Evolutionary conservation across 2,329 filamentous ascomycete species (phyloP).

Genomic region (Sporothrix schenckii): DNA sequence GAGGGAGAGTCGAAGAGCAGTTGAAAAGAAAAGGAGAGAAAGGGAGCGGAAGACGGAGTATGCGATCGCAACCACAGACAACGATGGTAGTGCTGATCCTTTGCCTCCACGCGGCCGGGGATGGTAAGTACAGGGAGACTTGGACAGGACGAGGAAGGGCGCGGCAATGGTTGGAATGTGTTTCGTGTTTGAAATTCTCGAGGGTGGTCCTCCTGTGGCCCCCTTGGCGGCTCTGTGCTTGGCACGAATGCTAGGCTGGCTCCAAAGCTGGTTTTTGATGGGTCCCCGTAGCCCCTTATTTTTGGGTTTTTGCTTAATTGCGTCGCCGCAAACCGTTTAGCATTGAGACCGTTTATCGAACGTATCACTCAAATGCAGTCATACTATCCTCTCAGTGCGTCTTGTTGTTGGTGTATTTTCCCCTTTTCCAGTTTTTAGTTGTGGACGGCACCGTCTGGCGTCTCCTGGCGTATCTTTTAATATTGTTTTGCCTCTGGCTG

Average conservation of each 20-base stretch:
- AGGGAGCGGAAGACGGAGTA: not conserved
- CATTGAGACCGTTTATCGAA: not conserved
- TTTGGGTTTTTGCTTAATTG: slow-evolving; percentile 17
- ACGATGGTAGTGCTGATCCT: slow-evolving; percentile 15
- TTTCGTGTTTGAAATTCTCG: slow-evolving; percentile 32
- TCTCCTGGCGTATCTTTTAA: slow-evolving; percentile 15
- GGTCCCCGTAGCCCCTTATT: slow-evolving; percentile 29
- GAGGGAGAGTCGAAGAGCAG: slow-evolving; percentile 1
- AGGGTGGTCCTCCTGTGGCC: slow-evolving; percentile 17
- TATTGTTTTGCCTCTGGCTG: slow-evolving; percentile 15
- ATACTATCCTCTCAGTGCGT: not conserved
- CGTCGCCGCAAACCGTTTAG: not conserved
- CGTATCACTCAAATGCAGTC: not conserved
- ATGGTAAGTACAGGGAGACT: not conserved
- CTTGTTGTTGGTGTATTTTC: slow-evolving; percentile 5
- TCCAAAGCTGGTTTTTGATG: slow-evolving; percentile 26
- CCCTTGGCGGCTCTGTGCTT: slow-evolving; percentile 31
- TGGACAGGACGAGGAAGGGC: not conserved
- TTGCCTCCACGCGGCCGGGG: slow-evolving; percentile 15
- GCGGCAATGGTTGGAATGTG: slow-evolving; percentile 34
- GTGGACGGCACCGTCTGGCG: not conserved
- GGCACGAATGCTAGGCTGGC: slow-evolving; percentile 24
- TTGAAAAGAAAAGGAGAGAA: slow-evolving; percentile 16
- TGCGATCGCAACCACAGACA: slow-evolving; percentile 24
- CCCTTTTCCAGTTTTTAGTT: not conserved